These are phyloP conservation scores for Fomitopsis pulvina DNA, from an alignment of 768 basidiomycete genomes.

Conservation along the genomic window DNA sequence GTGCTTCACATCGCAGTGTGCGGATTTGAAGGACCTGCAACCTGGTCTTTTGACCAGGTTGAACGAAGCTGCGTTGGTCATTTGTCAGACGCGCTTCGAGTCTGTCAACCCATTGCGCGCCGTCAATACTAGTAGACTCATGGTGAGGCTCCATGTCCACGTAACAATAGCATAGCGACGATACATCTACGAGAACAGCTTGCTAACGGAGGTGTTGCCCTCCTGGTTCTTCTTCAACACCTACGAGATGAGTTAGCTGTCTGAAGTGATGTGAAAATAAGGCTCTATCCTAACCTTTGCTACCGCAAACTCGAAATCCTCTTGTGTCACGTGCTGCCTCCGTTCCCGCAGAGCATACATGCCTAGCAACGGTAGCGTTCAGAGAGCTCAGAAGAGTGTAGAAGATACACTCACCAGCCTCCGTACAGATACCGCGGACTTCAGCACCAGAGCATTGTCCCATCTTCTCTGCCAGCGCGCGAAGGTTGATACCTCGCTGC, in stretches of 20 bases:
- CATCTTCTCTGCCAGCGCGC: slow-evolving; percentile 97
- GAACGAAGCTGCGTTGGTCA: too few relatives aligned
- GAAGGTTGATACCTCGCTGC: slow-evolving; percentile 96
- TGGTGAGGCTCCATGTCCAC: too few relatives aligned
- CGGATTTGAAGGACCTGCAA: too few relatives aligned
- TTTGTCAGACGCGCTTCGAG: too few relatives aligned
- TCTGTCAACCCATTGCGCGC: too few relatives aligned
- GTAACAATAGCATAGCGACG: background rate
- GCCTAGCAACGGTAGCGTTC: slow-evolving; percentile 33
- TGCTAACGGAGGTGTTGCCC: slow-evolving; percentile 89
- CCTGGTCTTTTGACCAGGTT: too few relatives aligned
- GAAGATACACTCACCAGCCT: slow-evolving; percentile 60
- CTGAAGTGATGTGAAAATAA: background rate
- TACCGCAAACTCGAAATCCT: slow-evolving; percentile 98
- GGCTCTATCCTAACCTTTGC: slow-evolving; percentile 62
- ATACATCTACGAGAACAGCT: slow-evolving; percentile 74
- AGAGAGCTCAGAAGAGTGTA: background rate
- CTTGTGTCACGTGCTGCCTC: slow-evolving; percentile 95
- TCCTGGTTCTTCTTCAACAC: slow-evolving; percentile 96
- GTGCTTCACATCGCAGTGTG: too few relatives aligned
- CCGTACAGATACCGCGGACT: slow-evolving; percentile 94
- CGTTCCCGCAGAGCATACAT: slow-evolving; percentile 97
- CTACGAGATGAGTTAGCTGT: slow-evolving; percentile 25
- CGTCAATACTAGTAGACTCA: too few relatives aligned
- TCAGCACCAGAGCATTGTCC: slow-evolving; percentile 98